Conservation (phyloP, 768 basidiomycete genomes). For the Suillus fuscotomentosus region DNA sequence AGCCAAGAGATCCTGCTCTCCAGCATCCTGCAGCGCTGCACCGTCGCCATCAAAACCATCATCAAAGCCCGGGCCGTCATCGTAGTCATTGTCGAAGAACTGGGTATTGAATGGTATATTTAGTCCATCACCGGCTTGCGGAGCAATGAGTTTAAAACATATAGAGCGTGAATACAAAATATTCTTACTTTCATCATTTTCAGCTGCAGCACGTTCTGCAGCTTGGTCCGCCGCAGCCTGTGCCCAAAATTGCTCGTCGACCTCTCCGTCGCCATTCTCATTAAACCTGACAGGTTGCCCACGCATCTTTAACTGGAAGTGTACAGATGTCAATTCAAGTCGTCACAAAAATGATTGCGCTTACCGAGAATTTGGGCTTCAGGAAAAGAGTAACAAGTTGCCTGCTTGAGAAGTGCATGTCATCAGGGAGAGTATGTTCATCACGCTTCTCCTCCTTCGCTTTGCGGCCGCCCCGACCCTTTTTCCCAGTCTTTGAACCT, state of each 20-base stretch:
- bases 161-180: background rate
- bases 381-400: constrained; percentile 91
- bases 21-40: constrained; percentile 50
- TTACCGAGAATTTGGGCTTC: constrained; percentile 92
- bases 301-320: constrained; percentile 80
- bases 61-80: constrained; percentile 73
- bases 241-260: constrained; percentile 97
- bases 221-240: constrained; percentile 87
- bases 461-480: constrained; percentile 46
- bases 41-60: constrained; percentile 52
- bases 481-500: constrained; percentile 25
- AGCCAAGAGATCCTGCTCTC: constrained; percentile 86
- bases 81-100: constrained; percentile 93
- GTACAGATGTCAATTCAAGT: constrained; percentile 9
- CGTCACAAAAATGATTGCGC: constrained; percentile 26
- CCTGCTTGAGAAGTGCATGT: constrained; percentile 94
- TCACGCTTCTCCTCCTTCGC: constrained; percentile 60
- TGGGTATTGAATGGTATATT: constrained; percentile 86
- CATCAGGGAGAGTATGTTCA: constrained; percentile 85
- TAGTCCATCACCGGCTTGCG: constrained; percentile 46
- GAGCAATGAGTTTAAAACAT: constrained; percentile 18
- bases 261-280: constrained; percentile 75
- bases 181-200: constrained; percentile 62
- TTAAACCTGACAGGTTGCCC: constrained; percentile 58
- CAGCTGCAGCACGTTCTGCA: constrained; percentile 50